Evolutionary conservation across 805 yeast species (phyloP).

Genomic region (Metschnikowia cubensis): DNA sequence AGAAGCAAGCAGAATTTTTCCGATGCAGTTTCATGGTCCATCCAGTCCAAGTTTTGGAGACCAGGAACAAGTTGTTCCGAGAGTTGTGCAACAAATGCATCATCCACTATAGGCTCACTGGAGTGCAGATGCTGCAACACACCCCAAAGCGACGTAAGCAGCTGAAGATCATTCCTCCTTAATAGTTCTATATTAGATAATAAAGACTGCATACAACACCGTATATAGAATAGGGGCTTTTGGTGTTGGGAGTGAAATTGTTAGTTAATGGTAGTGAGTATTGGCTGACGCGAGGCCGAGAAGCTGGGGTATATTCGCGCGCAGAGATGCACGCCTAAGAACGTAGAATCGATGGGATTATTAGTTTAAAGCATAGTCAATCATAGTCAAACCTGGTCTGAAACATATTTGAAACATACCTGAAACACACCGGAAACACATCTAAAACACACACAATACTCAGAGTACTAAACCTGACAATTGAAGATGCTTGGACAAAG

Average conservation of each 20-base stretch:
- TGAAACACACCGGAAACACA: too few relatives aligned
- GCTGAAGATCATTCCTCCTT: background rate
- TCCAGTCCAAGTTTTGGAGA: slow-evolving; percentile 7
- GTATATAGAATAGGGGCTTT: too few relatives aligned
- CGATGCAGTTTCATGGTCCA: background rate
- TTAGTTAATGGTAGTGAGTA: too few relatives aligned
- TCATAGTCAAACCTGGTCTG: background rate
- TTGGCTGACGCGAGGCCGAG: background rate
- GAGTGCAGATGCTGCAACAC: background rate
- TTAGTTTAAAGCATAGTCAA: too few relatives aligned
- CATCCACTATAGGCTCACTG: background rate
- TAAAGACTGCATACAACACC: too few relatives aligned
- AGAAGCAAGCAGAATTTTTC: slow-evolving; percentile 1
- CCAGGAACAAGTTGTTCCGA: background rate
- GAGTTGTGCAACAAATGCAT: slow-evolving; percentile 1
- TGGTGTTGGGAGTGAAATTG: too few relatives aligned
- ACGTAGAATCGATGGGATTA: too few relatives aligned
- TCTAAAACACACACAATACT: too few relatives aligned
- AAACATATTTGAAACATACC: too few relatives aligned
- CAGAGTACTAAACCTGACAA: too few relatives aligned
- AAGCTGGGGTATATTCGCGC: slow-evolving; percentile 4
- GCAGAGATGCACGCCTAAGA: background rate
- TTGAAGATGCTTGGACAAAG: background rate
- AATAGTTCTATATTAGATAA: background rate
- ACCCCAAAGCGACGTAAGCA: background rate